phyloP scores from a whole-genome alignment of 139 green algal genomes.

The Zygnema cylindricum region DNA sequence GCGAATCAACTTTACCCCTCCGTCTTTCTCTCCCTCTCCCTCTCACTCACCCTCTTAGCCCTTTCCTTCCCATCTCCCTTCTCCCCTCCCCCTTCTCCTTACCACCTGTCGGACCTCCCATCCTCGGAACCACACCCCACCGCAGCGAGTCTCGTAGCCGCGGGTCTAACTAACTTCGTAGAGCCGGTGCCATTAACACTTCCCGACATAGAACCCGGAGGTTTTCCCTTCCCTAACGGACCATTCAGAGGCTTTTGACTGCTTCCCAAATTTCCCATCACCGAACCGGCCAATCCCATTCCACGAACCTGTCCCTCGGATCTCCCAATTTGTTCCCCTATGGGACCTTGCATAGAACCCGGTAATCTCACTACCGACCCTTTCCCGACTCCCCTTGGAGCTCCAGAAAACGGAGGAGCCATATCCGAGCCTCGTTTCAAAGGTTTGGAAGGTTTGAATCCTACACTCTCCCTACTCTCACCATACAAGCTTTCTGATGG shows the following conservation, averaged over 20 bases:
- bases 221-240: neutral
- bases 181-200: neutral
- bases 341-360: neutral
- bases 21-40: too few species aligned
- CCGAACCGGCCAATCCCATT: too few species aligned
- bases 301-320: neutral
- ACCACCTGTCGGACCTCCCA: neutral
- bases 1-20: too few species aligned
- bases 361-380: neutral
- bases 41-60: too few species aligned
- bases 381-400: neutral
- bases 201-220: neutral
- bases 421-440: neutral
- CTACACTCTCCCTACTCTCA: neutral
- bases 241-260: too few species aligned
- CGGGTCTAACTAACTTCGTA: neutral
- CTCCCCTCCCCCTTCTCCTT: too few species aligned
- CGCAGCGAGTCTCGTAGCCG: neutral
- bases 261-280: too few species aligned
- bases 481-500: too few species aligned
- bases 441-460: neutral
- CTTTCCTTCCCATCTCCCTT: too few species aligned
- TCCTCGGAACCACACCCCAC: neutral
- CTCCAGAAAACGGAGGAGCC: neutral
- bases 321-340: neutral